Evolutionary conservation across 306 rosid genomes (phyloP).

Genomic region (Inga leiocalycina): DNA sequence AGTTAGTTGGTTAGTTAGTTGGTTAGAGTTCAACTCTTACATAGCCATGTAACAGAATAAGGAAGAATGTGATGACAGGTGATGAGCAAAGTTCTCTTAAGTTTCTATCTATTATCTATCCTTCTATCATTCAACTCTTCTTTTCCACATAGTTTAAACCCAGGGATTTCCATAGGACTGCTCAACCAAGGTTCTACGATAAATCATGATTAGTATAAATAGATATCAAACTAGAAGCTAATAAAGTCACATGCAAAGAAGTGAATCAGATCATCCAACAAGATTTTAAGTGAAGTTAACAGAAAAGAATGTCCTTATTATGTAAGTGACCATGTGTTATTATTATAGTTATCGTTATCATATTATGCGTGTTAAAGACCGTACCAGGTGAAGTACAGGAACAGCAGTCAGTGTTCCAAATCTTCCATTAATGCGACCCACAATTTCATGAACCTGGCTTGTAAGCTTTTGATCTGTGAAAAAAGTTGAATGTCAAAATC

Average conservation of each 20-base stretch:
- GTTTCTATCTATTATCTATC: not conserved
- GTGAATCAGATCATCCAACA: not conserved
- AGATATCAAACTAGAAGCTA: too few relatives aligned
- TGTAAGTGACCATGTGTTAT: not conserved
- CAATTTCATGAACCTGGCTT: slow-evolving; percentile 95
- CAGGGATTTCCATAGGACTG: not conserved
- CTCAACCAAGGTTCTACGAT: not conserved
- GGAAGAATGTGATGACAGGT: not conserved
- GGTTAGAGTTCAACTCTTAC: not conserved
- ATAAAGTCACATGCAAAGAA: not conserved
- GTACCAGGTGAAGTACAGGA: slow-evolving; percentile 89
- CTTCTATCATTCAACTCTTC: not conserved
- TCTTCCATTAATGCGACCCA: slow-evolving; percentile 90
- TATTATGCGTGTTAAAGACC: slow-evolving; percentile 23
- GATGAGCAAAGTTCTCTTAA: not conserved
- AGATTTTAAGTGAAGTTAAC: not conserved
- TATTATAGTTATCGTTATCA: not conserved
- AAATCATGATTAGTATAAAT: not conserved
- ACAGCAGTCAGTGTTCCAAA: slow-evolving; percentile 78
- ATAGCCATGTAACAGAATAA: not conserved
- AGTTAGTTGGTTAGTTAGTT: not conserved
- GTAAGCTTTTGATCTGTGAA: slow-evolving; percentile 87
- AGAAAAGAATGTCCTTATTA: not conserved
- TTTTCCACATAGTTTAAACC: not conserved
- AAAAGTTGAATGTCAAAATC: slow-evolving; percentile 32